Conservation (phyloP, 2,329 filamentous ascomycete species). For the Fusarium graminum region DNA sequence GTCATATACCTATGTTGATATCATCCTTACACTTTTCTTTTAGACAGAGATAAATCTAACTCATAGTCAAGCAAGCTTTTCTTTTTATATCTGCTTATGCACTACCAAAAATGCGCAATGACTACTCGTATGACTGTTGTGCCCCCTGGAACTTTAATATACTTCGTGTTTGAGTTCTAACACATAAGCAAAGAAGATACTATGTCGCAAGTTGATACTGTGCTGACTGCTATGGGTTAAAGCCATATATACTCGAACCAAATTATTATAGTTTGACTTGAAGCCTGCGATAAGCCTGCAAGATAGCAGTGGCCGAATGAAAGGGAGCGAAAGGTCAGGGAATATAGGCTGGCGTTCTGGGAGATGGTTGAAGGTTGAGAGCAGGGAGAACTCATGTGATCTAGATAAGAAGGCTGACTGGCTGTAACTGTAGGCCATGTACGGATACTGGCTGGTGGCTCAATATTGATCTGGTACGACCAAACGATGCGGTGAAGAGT, state of each 20-base stretch:
- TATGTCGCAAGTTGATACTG: not conserved
- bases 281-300: not conserved
- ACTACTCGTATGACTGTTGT: not conserved
- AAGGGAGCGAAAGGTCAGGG: constrained; percentile 3
- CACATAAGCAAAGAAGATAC: not conserved
- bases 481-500: constrained; percentile 40
- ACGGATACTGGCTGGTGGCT: constrained; percentile 9
- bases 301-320: constrained; percentile 4
- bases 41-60: not conserved
- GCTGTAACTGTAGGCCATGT: not conserved
- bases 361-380: constrained; percentile 20
- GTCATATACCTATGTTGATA: no score
- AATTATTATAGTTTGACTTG: not conserved
- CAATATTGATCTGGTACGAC: constrained; percentile 34
- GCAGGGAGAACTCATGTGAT: constrained; percentile 31
- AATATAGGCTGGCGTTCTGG: constrained; percentile 10
- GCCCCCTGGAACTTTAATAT: not conserved
- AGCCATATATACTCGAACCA: not conserved
- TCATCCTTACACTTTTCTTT: not conserved
- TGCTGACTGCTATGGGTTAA: not conserved
- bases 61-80: not conserved
- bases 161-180: not conserved
- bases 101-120: not conserved
- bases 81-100: not conserved
- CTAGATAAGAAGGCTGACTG: constrained; percentile 19